Conservation (phyloP, 495 filamentous ascomycete species). For the Hypomontagnella monticulosa region DNA sequence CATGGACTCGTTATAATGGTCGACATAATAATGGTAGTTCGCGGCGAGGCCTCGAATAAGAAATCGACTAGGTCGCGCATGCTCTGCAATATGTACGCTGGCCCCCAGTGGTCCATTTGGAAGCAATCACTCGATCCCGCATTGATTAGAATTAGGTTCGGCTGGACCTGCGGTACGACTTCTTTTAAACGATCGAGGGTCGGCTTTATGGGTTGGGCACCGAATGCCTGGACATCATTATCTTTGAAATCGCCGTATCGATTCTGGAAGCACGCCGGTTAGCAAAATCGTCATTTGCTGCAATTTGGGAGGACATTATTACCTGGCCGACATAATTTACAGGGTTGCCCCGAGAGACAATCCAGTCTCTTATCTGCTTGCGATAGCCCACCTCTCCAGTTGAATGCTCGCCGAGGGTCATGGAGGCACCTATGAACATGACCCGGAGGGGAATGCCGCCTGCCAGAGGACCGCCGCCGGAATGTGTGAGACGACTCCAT, state of each 20-base stretch:
- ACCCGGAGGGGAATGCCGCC: constrained; percentile 56
- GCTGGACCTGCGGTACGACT: constrained; percentile 42
- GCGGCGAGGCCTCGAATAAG: constrained; percentile 42
- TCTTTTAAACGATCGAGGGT: constrained; percentile 41
- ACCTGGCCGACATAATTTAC: constrained; percentile 50
- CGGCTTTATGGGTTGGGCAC: constrained; percentile 43
- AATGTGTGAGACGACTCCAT: constrained; percentile 34
- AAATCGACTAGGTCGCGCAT: constrained; percentile 46
- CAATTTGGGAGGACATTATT: constrained; percentile 5
- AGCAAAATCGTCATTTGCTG: constrained; percentile 17
- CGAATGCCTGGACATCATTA: constrained; percentile 45
- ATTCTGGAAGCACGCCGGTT: constrained; percentile 35
- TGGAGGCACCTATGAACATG: constrained; percentile 67
- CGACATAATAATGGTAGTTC: constrained; percentile 42
- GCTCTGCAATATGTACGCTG: constrained; percentile 34
- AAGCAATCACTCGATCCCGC: constrained; percentile 46
- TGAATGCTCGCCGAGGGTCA: constrained; percentile 63
- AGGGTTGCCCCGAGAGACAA: constrained; percentile 46
- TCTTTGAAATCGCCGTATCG: constrained; percentile 47
- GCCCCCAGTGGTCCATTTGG: constrained; percentile 43
- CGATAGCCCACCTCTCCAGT: constrained; percentile 65
- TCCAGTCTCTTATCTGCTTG: constrained; percentile 51
- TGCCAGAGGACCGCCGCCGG: constrained; percentile 31
- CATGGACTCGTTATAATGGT: constrained; percentile 43
- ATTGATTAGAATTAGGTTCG: constrained; percentile 47